Evolutionary conservation across 805 yeast genomes (phyloP), one percentile per base, ranked within the genome.

Genomic region (Candida golubevii): DNA sequence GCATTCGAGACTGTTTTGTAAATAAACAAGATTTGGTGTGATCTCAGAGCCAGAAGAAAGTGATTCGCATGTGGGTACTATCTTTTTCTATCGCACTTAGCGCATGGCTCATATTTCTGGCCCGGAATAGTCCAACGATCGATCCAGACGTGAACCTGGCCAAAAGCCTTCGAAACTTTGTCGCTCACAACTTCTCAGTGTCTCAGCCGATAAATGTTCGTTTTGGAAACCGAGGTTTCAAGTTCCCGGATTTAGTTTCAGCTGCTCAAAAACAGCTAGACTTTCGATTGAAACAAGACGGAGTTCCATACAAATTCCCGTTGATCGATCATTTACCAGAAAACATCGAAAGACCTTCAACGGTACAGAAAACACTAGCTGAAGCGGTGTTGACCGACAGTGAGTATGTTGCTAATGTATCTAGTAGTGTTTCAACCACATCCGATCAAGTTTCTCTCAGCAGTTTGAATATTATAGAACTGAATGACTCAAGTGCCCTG

Each of bases 211-310:
- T 69, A 8, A 42, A 53, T 35, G 42, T 68, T 18, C 52, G 49
- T 35, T 60, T 60, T 45, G 66, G 66, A 7, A 67, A 68, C 46
- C 50, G 71, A 9, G 77, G 76, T 1, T 71, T 80, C 50, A 61
- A 65, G 13, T 81, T 82, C 52, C 90, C 91, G 0, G 96, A 88
- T 59, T 56, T 88, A 14, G 76, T 74, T 1, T 70, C 70, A 35
- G 88, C 75, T 5, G 48, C 65, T 4, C 74, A 70, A 42, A 10
- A 46, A 0, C 75, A 71, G 51, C 41, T 69, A 6, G 64, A 69
- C 41, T 39, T 38, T 41, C 38, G 53, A 8, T 48, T 54, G 12
- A 18, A 18, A 9, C 10, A 15, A 13, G 35, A 39, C 26, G 38
- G 30, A 1, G 40, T 51, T 10, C 53, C 51, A 23, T 45, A 42